phyloP scores from a whole-genome alignment of 768 basidiomycete genomes.

The Leccinum variicolor region DNA sequence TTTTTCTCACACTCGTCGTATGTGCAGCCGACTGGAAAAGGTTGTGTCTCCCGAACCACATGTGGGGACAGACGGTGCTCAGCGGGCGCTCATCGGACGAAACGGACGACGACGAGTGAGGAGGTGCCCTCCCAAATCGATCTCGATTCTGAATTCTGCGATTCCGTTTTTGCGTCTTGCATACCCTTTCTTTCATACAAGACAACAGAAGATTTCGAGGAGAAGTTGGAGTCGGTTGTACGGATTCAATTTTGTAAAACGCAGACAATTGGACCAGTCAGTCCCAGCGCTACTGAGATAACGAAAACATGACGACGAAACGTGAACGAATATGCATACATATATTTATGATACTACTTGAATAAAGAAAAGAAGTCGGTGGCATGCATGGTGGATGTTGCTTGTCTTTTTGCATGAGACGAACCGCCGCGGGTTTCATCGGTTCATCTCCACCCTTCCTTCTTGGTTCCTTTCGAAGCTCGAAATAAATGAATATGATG shows the following conservation, averaged over 20 bases:
- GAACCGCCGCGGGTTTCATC: not conserved
- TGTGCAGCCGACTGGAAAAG: slow-evolving; percentile 19
- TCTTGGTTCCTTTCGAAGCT: too few species aligned
- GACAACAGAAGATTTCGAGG: not conserved
- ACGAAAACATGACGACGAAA: not conserved
- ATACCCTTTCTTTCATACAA: not conserved
- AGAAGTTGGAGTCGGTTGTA: not conserved
- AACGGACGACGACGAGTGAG: not conserved
- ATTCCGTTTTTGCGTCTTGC: not conserved
- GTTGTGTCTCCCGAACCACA: slow-evolving; percentile 10
- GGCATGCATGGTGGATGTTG: too few species aligned
- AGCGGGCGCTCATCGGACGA: not conserved
- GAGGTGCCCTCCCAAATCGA: not conserved
- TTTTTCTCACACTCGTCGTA: slow-evolving; percentile 1
- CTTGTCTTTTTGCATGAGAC: not conserved
- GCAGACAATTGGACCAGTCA: too few species aligned
- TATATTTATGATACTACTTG: not conserved
- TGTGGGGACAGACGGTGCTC: slow-evolving; percentile 1
- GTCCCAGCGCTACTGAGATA: not conserved
- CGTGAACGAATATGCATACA: not conserved
- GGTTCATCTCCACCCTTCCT: not conserved
- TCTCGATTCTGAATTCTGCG: not conserved
- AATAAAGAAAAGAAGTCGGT: not conserved
- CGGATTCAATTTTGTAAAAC: not conserved
- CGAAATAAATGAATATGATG: too few species aligned